These are phyloP conservation scores for Chaetomiaceae sp. DNA, from an alignment of 2,329 filamentous ascomycete species.

Conservation along the genomic window DNA sequence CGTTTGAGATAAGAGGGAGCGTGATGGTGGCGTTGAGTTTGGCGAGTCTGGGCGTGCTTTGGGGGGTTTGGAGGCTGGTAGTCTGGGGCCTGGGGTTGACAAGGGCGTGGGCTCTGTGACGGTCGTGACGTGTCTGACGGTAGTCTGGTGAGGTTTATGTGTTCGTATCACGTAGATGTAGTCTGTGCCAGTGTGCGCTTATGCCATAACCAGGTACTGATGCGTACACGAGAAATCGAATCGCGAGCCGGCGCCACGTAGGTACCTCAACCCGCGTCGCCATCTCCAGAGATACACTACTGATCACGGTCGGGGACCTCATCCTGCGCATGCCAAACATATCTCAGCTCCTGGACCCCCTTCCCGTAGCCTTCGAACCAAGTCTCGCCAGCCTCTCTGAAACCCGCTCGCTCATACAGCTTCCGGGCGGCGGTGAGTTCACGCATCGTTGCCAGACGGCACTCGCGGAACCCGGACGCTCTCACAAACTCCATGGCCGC, in stretches of 20 bases:
- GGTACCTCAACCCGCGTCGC: no score
- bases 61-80: constrained; percentile 26
- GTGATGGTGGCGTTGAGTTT: constrained; percentile 47
- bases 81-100: constrained; percentile 14
- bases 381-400: constrained; percentile 18
- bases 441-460: constrained; percentile 23
- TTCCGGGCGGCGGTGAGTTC: constrained; percentile 21
- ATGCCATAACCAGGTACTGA: no score
- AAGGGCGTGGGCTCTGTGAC: not conserved
- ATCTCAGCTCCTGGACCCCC: constrained; percentile 14
- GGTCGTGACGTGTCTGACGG: not conserved
- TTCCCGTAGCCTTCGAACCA: constrained; percentile 16
- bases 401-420: constrained; percentile 26
- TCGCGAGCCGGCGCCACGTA: no score
- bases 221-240: no score
- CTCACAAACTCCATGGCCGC: constrained; percentile 26
- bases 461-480: constrained; percentile 21
- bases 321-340: constrained; percentile 16
- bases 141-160: not conserved
- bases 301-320: no score
- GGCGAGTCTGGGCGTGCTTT: constrained; percentile 27
- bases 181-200: not conserved
- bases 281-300: no score
- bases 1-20: constrained; percentile 51
- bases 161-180: no score